Base-by-base conservation (phyloP, 2,329 filamentous ascomycete genomes). In the Neopestalotiopsis sp. region DNA sequence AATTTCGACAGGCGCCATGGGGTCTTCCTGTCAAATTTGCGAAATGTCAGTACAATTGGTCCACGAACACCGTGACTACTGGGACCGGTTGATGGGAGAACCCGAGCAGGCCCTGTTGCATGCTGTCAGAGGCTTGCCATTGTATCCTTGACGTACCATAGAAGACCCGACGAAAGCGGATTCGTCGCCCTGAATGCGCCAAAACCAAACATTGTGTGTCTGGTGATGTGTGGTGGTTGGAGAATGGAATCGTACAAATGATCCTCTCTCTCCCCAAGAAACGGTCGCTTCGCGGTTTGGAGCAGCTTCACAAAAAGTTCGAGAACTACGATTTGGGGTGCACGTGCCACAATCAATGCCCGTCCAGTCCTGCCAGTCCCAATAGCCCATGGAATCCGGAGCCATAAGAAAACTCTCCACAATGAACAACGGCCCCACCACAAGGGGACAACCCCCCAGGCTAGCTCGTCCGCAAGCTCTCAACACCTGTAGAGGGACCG, bases 1-100 rank as follows among this genome's bases (percentile, higher is more conserved):
- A 94, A 94, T 74, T 89, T 87, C 69, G 96, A 99, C 78, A 99
- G 90, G 71, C 96, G 92, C 95, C 95, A 99, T 75, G 96, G 96
- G 76, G 92, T 94, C 90, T 99, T 99, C 96, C 93, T 86, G 67
- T 71, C 69, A 30, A n/a, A 17, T 28, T 28, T 10, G 34, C 34
- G n/a, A 13, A 67, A 7, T 14, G 65, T 67, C 52, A 67, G 52
- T 20, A n/a, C 17, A 52, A 20, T 49, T n/a, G 32, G 10, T 52
- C 38, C 5, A 13, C 30, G 9, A 40, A 30, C 1, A n/a, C 17
- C 40, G 45, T 24, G 34, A 12, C 28, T 34, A 4, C 49, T 38
- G 59, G 59, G 28, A 20, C 1, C 9, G 57, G 20, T 14, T 28
- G 30, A n/a, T 12, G 9, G 38, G 2, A 28, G 17, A 17, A 10